Base-by-base conservation (phyloP, 140 eudicot species). In the Cichorium intybus region DNA sequence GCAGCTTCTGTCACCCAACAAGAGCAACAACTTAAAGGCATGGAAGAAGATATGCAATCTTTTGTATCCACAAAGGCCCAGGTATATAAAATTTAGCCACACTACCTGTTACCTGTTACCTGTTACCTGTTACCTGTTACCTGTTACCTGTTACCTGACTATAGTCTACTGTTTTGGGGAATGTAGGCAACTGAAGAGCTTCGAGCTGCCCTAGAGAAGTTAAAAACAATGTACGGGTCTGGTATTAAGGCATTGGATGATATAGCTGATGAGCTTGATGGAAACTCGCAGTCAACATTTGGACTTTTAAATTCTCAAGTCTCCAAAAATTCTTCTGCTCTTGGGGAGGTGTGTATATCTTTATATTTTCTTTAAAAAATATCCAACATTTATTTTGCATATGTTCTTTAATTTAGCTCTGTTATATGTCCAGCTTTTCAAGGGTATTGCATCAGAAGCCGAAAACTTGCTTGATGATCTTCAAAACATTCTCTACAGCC, bases 11-110 rank as follows among this genome's bases (percentile, higher is more conserved):
- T 79, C 20, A 89, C 87, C 5, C 88, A 89, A 71, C 97, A 94
- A 81, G 99, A 88, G 71, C 88, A 78, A 59, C 97, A 87, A 37
- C 66, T 94, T 50, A 86, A 83, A 73, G 88, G 76, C 75, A 89
- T 94, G 95, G 95, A 89, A 74, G 97, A 89, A 68, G 99, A 94
- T 71, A 88, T 94, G 99, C 87, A 94, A 71, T 81, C 85, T 26
- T 94, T 94, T 72, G 97, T 94, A 63, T 81, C 95, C 49, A 89
- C 95, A 37, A 94, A 94, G 75, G 70, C 85, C 62, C 82, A 84
- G 95, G 99, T 89, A 73, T 23, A 6, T 31, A 6, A 8, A 91
- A 84, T n/a, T n/a, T n/a, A n/a, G n/a, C n/a, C n/a, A n/a, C n/a
- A n/a, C n/a, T n/a, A n/a, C n/a, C n/a, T n/a, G n/a, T n/a, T n/a